phyloP scores from a whole-genome alignment of 2,329 filamentous ascomycete species.

The Capronia epimyces region DNA sequence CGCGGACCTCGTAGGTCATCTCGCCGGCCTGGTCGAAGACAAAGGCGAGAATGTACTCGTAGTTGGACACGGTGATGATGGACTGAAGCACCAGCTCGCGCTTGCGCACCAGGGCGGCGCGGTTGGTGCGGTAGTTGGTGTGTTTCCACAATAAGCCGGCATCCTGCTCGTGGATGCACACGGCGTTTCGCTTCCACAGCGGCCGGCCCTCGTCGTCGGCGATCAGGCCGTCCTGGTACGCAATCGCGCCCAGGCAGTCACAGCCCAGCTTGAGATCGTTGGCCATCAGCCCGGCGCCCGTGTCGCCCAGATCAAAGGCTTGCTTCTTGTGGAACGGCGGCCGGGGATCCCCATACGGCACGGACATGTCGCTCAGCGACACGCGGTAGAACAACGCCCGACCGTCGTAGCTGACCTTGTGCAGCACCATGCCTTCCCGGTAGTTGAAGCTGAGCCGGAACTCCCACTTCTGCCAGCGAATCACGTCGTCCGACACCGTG shows the following conservation, averaged over 20 bases:
- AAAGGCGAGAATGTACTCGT: constrained; percentile 67
- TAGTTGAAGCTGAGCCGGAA: constrained; percentile 63
- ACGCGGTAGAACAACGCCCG: constrained; percentile 62
- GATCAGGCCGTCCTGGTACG: constrained; percentile 29
- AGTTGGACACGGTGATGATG: constrained; percentile 67
- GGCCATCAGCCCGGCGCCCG: constrained; percentile 59
- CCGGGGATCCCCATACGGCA: constrained; percentile 63
- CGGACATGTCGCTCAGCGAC: constrained; percentile 64
- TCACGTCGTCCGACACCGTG: constrained; percentile 46
- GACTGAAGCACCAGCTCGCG: constrained; percentile 62
- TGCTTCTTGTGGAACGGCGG: constrained; percentile 63
- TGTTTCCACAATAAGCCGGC: constrained; percentile 65
- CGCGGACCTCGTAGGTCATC: constrained; percentile 60
- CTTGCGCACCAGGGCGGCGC: constrained; percentile 58
- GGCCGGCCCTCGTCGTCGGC: not conserved
- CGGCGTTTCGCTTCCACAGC: constrained; percentile 44
- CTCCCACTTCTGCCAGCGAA: constrained; percentile 63
- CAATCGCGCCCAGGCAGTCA: constrained; percentile 63
- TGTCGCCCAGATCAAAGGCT: constrained; percentile 67
- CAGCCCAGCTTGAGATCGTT: constrained; percentile 65
- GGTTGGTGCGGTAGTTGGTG: constrained; percentile 62
- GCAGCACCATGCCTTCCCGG: constrained; percentile 57
- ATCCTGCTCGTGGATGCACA: constrained; percentile 67
- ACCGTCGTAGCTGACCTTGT: constrained; percentile 63
- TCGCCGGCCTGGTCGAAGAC: constrained; percentile 66